A percentile compares a stretch with the other conserved stretches of the same genome.
Conservation (phyloP, 2,329 filamentous ascomycete genomes). For the Botryotinia narcissicola region DNA sequence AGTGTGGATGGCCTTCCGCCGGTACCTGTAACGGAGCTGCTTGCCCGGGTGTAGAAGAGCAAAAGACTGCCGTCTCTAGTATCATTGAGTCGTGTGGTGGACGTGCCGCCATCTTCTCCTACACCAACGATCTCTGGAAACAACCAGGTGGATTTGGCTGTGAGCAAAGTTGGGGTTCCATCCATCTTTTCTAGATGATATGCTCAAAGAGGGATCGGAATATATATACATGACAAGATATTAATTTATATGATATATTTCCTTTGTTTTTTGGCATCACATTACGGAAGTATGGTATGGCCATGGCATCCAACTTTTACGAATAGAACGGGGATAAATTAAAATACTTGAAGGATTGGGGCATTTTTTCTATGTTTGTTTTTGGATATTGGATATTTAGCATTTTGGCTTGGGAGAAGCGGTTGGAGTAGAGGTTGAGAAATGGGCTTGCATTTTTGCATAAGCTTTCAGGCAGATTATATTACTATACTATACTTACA, state of each 20-base stretch:
- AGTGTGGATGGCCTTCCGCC: conserved; percentile 82
- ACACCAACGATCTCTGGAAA: conserved; percentile 82
- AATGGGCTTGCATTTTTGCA: not conserved
- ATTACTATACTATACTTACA: not conserved
- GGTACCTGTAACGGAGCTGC: conserved; percentile 72
- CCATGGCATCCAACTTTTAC: not conserved
- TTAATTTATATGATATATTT: not conserved
- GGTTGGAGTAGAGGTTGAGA: not conserved
- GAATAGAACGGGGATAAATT: not conserved
- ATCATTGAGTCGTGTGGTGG: conserved; percentile 66
- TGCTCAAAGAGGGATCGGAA: not conserved
- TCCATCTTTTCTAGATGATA: conserved; percentile 22
- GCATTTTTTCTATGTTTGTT: not conserved
- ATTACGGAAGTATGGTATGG: not conserved
- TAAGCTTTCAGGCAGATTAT: not conserved
- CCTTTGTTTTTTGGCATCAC: conserved; percentile 1
- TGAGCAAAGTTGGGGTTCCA: conserved; percentile 75
- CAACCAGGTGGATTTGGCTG: conserved; percentile 62
- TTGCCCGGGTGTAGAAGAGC: conserved; percentile 63
- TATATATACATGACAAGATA: not conserved
- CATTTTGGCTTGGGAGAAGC: not conserved
- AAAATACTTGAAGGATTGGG: not conserved
- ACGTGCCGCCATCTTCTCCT: conserved; percentile 79
- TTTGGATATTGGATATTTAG: not conserved
- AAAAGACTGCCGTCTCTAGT: conserved; percentile 67